Evolutionary conservation across 192 early-diverging fungal species (phyloP), one percentile per base, ranked within the genome.

Genomic region (Coemansia sp.): DNA sequence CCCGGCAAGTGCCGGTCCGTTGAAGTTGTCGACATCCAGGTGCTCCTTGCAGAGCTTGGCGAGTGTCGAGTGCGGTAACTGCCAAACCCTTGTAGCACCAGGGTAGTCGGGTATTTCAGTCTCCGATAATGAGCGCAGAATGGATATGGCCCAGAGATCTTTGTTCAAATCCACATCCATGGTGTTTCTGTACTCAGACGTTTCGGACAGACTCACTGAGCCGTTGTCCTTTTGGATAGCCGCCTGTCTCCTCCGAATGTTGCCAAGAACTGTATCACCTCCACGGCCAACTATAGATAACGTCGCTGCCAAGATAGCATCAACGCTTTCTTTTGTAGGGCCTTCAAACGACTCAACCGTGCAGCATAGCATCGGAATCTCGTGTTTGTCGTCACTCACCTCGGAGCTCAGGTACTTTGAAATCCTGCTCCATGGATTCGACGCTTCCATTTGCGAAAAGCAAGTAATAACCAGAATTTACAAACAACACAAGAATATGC

Each of bases 11-110:
- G 67, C 56, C 30, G 66, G 39, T 9, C 60, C 69, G 33, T 39
- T 67, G 36, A 26, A 59, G 11, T 51, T 45, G 55, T 75, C 59
- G 46, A 74, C 33, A 24, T 43, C 21, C 24, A 78, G 58, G 51
- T 66, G 24, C 11, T 52, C 48, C 24, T 51, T 49, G 26, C 77
- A 79, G 1, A 79, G 71, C 35, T 30, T 35, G 0, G 51, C 43
- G 6, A 80, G 55, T 15, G 16, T n/a, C 7, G 68, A 21, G 62
- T 55, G 65, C 5, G 78, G 72, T 15, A 80, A 55, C 62, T 52
- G 72, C 78, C 78, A 80, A 1, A 75, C 49, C 23, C 46, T 34
- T 2, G 66, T 21, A 1, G 52, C 48, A 12, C 35, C 21, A 7
- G 66, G 23, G 51, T 68, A 61, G 38, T 72, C 76, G 4, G 67